Percentiles rank a stretch among this genome's conserved stretches.
Evolutionary conservation across 768 basidiomycete species (phyloP).

Genomic region (Hericium rajendrae): DNA sequence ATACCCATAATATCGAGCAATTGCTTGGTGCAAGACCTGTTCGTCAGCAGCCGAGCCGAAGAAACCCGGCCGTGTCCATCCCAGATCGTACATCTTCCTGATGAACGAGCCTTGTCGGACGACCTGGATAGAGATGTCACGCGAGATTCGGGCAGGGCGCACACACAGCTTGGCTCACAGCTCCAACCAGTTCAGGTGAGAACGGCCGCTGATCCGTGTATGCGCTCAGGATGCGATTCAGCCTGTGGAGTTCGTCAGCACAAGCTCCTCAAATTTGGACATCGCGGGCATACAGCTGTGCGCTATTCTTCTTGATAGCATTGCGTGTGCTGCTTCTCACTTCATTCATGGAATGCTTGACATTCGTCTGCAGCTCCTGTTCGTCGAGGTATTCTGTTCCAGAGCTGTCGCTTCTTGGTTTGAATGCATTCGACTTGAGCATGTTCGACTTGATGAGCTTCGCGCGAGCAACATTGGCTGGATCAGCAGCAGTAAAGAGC

Average conservation of each 20-base stretch:
- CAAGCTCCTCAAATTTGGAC: neutral
- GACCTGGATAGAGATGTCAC: constrained; percentile 25
- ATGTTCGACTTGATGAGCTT: too few relatives aligned
- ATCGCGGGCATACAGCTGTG: neutral
- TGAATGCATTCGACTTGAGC: neutral
- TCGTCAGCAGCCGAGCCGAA: constrained; percentile 32
- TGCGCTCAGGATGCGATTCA: constrained; percentile 36
- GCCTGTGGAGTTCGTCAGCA: constrained; percentile 17
- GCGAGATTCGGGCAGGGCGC: neutral
- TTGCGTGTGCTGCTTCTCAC: neutral
- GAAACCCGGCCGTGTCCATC: constrained; percentile 37
- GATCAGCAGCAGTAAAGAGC: too few relatives aligned
- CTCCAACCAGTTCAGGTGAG: constrained; percentile 48
- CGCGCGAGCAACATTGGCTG: too few relatives aligned
- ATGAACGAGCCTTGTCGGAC: constrained; percentile 49
- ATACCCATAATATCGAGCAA: constrained; percentile 53
- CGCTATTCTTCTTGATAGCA: neutral
- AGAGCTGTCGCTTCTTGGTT: neutral
- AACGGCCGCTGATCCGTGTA: constrained; percentile 43
- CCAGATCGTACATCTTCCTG: constrained; percentile 39
- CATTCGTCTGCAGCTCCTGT: neutral
- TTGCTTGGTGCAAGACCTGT: constrained; percentile 35
- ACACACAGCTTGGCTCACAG: constrained; percentile 26
- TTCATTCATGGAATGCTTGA: neutral
- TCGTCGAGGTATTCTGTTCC: neutral